Conservation (phyloP, 78 protist species). For the Dictyostelium intermedium region DNA sequence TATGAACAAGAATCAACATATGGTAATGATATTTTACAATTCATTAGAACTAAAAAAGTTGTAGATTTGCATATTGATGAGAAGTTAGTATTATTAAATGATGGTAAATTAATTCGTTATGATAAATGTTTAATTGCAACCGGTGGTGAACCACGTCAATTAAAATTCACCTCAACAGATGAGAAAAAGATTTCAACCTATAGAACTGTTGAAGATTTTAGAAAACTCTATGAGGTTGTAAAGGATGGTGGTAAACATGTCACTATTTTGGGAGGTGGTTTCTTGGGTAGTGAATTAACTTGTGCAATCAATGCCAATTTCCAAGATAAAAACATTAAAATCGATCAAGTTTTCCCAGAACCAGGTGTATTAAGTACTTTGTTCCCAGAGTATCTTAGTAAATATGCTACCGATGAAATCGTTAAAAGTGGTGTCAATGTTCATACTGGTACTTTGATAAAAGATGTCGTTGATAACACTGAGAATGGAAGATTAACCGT, state of each 20-base stretch:
- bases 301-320: constrained; percentile 16
- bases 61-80: constrained; percentile 68
- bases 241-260: constrained; percentile 32
- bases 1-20: constrained; percentile 63
- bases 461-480: constrained; percentile 9
- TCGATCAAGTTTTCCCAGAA: constrained; percentile 89
- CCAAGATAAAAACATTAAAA: background rate
- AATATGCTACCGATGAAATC: constrained; percentile 71
- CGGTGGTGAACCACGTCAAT: constrained; percentile 87
- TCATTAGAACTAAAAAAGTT: constrained; percentile 51
- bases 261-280: constrained; percentile 91
- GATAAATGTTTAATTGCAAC: constrained; percentile 90
- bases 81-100: constrained; percentile 45
- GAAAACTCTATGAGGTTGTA: constrained; percentile 21
- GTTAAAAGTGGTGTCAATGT: constrained; percentile 49
- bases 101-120: constrained; percentile 81
- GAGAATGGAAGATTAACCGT: constrained; percentile 31
- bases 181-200: constrained; percentile 55
- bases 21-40: constrained; percentile 59
- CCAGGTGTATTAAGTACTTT: constrained; percentile 30
- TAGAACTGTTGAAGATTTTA: constrained; percentile 84
- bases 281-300: constrained; percentile 91
- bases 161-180: constrained; percentile 34
- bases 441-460: background rate
- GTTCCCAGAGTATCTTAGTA: constrained; percentile 74